A percentile compares a stretch with the other conserved stretches of the same genome.
These are phyloP conservation scores for Coniella vitis DNA, from an alignment of 2,329 filamentous ascomycete species.

Conservation along the genomic window DNA sequence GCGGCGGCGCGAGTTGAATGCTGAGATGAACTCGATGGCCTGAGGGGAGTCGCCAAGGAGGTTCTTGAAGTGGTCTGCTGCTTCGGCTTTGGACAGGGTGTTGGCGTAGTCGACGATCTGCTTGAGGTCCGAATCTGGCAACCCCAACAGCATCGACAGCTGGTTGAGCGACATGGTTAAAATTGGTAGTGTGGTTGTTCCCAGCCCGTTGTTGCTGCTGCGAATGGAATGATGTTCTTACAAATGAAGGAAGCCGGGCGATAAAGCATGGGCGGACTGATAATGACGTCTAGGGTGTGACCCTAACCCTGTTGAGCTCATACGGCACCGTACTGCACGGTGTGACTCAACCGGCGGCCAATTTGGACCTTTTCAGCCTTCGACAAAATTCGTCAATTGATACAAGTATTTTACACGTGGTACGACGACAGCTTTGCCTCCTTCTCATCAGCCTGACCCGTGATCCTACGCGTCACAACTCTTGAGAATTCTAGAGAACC, in stretches of 20 bases:
- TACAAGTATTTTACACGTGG: no score
- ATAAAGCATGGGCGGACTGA: background rate
- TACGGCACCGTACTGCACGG: no score
- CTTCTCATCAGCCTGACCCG: no score
- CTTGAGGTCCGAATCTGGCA: conserved; percentile 77
- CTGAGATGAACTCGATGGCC: conserved; percentile 68
- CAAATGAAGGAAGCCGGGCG: no score
- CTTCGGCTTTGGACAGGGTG: conserved; percentile 68
- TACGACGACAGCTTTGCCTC: no score
- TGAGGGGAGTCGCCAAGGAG: conserved; percentile 80
- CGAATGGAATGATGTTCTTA: background rate
- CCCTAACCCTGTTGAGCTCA: background rate
- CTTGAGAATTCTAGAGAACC: no score
- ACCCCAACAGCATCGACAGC: conserved; percentile 71
- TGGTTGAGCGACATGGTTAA: conserved; percentile 52
- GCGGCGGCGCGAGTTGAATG: conserved; percentile 64
- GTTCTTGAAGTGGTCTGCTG: conserved; percentile 79
- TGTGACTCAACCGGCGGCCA: no score
- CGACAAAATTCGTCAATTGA: no score
- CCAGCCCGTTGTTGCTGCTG: background rate
- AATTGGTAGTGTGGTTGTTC: background rate
- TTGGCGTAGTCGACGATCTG: conserved; percentile 79
- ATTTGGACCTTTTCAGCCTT: no score
- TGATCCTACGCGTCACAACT: no score
- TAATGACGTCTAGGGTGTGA: background rate